Evolutionary conservation across 495 filamentous ascomycete genomes (phyloP), one percentile per base, ranked within the genome.

Genomic region (Staphylotrichum longicolle): DNA sequence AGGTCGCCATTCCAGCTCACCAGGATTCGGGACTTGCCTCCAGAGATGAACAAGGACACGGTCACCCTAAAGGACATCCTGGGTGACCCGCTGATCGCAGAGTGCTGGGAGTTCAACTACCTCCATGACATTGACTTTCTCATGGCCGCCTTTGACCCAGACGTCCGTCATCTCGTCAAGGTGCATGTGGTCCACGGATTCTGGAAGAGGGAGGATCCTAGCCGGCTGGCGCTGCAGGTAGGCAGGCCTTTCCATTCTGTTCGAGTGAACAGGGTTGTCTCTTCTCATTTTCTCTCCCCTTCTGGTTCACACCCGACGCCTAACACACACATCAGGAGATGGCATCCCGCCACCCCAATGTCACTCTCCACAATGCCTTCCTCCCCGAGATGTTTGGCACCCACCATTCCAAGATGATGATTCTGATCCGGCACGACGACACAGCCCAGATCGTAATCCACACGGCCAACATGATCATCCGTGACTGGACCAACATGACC

Each of bases 51-150:
- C 76, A 73, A 81, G 56, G 88, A 88, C 69, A 80, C 90, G 0
- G 72, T 94, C 46, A 78, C 78, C 6, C 75, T 96, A 30, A 77
- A 77, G 20, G 88, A 92, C 58, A 83, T 96, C 56, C 81, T 96
- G 3, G 86, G 89, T 1, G 87, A 95, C 70, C 89, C 90, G 0
- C 79, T 93, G 69, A 91, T 96, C 55, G 78, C 82, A 41, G 89
- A 94, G 72, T 90, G 88, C 66, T 96, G 92, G 92, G 82, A 91
- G 44, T 96, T 96, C 73, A 96, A 96, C 66, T 96, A 87, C 67
- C 76, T 93, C 3, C 86, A 93, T 68, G 88, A 96, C 75, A 76
- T 96, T 32, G 83, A 91, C 59, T 96, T 91, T 68, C 74, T 82
- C 14, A 77, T 81, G 78, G 50, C 57, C 11, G 70, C 77, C 9